These are phyloP conservation scores for Gliomastix tumulicola DNA, from an alignment of 2,329 filamentous ascomycete species.

Conservation along the genomic window DNA sequence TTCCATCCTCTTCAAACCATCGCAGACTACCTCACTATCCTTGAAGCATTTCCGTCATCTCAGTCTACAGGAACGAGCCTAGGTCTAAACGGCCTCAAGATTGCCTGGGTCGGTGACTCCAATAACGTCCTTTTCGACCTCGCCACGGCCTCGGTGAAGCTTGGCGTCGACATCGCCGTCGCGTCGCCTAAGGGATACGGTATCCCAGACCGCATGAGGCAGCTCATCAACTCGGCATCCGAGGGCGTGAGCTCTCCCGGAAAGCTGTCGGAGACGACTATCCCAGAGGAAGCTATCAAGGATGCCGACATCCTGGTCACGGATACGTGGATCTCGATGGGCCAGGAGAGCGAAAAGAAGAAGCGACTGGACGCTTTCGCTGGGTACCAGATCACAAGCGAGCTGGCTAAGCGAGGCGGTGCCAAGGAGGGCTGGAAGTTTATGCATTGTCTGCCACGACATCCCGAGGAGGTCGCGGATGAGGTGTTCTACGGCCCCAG, in stretches of 20 bases:
- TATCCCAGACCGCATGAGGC: conserved; percentile 68
- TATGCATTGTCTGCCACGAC: conserved; percentile 94
- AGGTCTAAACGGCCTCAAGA: conserved; percentile 75
- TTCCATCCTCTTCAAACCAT: conserved; percentile 94
- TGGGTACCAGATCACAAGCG: conserved; percentile 86
- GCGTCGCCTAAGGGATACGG: conserved; percentile 81
- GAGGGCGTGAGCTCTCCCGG: conserved; percentile 51
- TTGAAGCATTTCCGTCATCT: conserved; percentile 61
- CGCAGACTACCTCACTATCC: conserved; percentile 86
- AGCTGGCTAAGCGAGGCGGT: conserved; percentile 75
- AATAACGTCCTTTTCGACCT: conserved; percentile 97
- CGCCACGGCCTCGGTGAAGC: conserved; percentile 78
- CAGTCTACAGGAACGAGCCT: conserved; percentile 35
- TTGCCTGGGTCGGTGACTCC: conserved; percentile 93
- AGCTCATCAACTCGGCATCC: conserved; percentile 61
- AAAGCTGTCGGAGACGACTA: conserved; percentile 64
- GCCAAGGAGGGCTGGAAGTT: conserved; percentile 92
- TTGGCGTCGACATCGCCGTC: conserved; percentile 79
- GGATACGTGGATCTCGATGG: conserved; percentile 98
- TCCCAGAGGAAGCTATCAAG: conserved; percentile 80
- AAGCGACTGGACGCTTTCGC: conserved; percentile 74
- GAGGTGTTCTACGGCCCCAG: conserved; percentile 86
- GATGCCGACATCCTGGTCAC: conserved; percentile 86
- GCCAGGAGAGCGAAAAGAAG: conserved; percentile 79
- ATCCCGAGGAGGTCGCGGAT: conserved; percentile 87